Base-by-base conservation (phyloP, 208 protist genomes). In the Wallacemonas sp. region DNA sequence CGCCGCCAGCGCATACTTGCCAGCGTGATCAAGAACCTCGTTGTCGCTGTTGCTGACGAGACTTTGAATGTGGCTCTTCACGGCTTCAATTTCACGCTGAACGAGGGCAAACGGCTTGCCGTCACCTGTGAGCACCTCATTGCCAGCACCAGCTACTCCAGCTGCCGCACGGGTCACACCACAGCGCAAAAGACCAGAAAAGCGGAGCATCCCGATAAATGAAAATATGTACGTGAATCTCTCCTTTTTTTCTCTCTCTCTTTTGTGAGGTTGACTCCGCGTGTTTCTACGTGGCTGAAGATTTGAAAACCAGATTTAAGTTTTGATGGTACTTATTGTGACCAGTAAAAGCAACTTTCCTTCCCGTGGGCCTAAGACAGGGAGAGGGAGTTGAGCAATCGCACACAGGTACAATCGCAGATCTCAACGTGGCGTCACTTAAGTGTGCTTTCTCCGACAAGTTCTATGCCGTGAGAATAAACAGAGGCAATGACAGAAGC, bases 21-120 rank as follows among this genome's bases (percentile, higher is more conserved):
- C 80, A 19, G 89, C 89, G 61, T 95, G 78, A 36, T 95, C 82
- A 2, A 95, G 72, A 27, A 95, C 84, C 14, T 85, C 75, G 53
- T 95, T 91, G 21, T 86, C 67, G 15, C 62, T 77, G 63, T 91
- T 80, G 12, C 36, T 58, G 46, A 93, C 86, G 60, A 93, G 80
- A 12, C 62, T 51, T 22, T 72, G 54, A 55, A 93, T 90, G 71
- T 93, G 86, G 3, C 62, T 44, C 68, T 82, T 73, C 21, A 93
- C 76, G 2, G 78, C 77, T 24, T 80, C 74, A 12, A 93, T 72
- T 70, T 93, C 86, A 26, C 86, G 82, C 30, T 66, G 28, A 15
- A 93, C 86, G 14, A 86, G 62, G n/a, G 75, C 68, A 31, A 93
- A 93, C 11, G 80, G 77, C 27, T 67, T 55, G 33, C 80, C 80